Percentiles rank a stretch among this genome's conserved stretches.
phyloP scores from a whole-genome alignment of 129 eudicot species.

The Chrysanthemum makinoi region DNA sequence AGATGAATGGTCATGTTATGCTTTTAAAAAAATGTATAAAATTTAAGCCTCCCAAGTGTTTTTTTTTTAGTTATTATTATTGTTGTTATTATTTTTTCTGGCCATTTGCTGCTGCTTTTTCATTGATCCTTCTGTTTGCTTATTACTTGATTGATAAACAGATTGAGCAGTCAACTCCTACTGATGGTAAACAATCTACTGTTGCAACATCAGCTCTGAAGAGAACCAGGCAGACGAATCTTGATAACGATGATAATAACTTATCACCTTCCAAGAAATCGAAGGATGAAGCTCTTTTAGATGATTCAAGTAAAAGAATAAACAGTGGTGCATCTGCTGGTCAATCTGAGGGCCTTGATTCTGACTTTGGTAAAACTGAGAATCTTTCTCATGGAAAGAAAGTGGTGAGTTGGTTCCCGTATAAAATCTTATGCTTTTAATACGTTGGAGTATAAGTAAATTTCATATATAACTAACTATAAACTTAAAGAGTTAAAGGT shows the following conservation, averaged over 20 bases:
- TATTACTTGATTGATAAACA: constrained; percentile 10
- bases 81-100: too few relatives aligned
- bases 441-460: neutral
- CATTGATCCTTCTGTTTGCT: too few relatives aligned
- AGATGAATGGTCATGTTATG: too few relatives aligned
- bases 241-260: constrained; percentile 7
- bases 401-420: constrained; percentile 44
- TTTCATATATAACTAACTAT: neutral
- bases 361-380: constrained; percentile 35
- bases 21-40: too few relatives aligned
- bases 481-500: neutral
- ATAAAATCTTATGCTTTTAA: neutral
- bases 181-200: constrained; percentile 27
- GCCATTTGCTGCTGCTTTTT: too few relatives aligned
- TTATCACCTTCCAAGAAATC: constrained; percentile 31
- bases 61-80: too few relatives aligned
- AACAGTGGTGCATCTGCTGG: constrained; percentile 23
- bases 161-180: constrained; percentile 30
- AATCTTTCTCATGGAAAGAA: constrained; percentile 44
- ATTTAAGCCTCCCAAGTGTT: too few relatives aligned
- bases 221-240: constrained; percentile 27
- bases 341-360: constrained; percentile 14
- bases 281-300: constrained; percentile 31
- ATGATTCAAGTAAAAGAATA: constrained; percentile 23
- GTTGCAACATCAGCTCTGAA: constrained; percentile 27